These are phyloP conservation scores for Epithele typhae DNA, from an alignment of 768 basidiomycete species.

Conservation along the genomic window DNA sequence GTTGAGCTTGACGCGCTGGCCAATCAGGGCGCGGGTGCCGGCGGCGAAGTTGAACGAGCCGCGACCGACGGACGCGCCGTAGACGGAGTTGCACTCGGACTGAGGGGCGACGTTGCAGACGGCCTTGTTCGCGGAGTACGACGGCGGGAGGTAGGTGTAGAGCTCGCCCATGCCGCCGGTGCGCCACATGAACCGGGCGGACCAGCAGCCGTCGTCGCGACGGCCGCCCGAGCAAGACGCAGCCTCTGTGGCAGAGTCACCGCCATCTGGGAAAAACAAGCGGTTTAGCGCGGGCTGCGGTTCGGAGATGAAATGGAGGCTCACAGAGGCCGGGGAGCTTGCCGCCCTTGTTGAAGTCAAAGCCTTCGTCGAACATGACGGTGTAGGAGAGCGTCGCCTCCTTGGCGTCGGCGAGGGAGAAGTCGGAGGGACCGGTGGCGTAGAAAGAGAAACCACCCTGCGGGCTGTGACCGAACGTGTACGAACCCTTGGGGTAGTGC, in stretches of 20 bases:
- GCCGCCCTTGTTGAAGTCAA: constrained; percentile 63
- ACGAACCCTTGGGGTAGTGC: constrained; percentile 42
- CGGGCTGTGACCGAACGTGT: constrained; percentile 41
- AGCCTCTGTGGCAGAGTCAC: constrained; percentile 44
- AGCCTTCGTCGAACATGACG: constrained; percentile 58
- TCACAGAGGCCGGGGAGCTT: constrained; percentile 71
- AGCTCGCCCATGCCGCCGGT: constrained; percentile 36
- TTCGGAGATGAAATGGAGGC: constrained; percentile 20
- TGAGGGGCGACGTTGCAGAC: constrained; percentile 45
- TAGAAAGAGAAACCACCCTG: constrained; percentile 71
- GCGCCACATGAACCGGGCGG: constrained; percentile 73
- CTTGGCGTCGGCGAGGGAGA: constrained; percentile 56
- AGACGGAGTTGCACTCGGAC: constrained; percentile 56
- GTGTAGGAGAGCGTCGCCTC: constrained; percentile 63
- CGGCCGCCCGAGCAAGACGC: constrained; percentile 68
- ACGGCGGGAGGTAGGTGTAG: constrained; percentile 43
- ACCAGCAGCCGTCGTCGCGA: constrained; percentile 56
- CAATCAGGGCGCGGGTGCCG: constrained; percentile 65
- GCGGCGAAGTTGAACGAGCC: constrained; percentile 61
- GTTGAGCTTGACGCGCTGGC: constrained; percentile 71
- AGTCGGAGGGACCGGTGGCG: constrained; percentile 48
- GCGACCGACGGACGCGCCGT: constrained; percentile 65
- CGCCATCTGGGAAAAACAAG: constrained; percentile 41
- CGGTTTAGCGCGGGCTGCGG: neutral
- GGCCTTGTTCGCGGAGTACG: constrained; percentile 42